Conservation (phyloP, 768 basidiomycete genomes). For the Leccinellum rugosiceps region DNA sequence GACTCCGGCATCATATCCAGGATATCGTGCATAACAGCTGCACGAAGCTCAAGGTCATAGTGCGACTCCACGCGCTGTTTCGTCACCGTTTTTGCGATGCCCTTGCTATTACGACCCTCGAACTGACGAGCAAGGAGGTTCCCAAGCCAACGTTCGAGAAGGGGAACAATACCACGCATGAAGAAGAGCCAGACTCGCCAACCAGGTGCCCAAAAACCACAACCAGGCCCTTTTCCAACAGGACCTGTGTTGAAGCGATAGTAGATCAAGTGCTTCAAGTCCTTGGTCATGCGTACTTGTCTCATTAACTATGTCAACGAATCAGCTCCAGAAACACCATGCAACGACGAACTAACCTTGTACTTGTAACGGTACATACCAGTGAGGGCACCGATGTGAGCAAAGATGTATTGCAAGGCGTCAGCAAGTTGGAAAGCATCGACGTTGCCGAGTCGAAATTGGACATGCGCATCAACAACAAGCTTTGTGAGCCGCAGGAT, state of each 20-base stretch:
- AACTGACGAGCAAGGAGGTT: slow-evolving; percentile 98
- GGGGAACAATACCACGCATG: slow-evolving; percentile 97
- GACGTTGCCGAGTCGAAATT: slow-evolving; percentile 96
- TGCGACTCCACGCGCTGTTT: slow-evolving; percentile 99
- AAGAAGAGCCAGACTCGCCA: slow-evolving; percentile 99
- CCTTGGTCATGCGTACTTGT: slow-evolving; percentile 99
- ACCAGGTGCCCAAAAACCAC: slow-evolving; percentile 99
- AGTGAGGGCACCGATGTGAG: slow-evolving; percentile 94
- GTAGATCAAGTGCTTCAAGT: slow-evolving; percentile 96
- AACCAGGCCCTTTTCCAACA: slow-evolving; percentile 98
- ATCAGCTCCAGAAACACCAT: slow-evolving; percentile 2
- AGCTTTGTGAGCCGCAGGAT: slow-evolving; percentile 97
- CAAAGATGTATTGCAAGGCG: slow-evolving; percentile 96
- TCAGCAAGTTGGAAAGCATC: slow-evolving; percentile 99
- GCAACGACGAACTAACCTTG: slow-evolving; percentile 55
- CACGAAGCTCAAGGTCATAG: slow-evolving; percentile 94
- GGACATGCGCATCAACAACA: slow-evolving; percentile 97
- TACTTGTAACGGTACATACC: slow-evolving; percentile 99
- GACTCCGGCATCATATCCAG: slow-evolving; percentile 99
- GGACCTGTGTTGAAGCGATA: slow-evolving; percentile 99
- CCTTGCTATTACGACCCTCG: slow-evolving; percentile 95
- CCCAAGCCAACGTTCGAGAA: slow-evolving; percentile 96
- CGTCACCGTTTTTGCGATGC: slow-evolving; percentile 96
- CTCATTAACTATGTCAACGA: slow-evolving; percentile 73
- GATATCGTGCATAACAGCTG: slow-evolving; percentile 99